Conservation (phyloP, 108 stramenopile species). For the Poteriospumella lacustris region DNA sequence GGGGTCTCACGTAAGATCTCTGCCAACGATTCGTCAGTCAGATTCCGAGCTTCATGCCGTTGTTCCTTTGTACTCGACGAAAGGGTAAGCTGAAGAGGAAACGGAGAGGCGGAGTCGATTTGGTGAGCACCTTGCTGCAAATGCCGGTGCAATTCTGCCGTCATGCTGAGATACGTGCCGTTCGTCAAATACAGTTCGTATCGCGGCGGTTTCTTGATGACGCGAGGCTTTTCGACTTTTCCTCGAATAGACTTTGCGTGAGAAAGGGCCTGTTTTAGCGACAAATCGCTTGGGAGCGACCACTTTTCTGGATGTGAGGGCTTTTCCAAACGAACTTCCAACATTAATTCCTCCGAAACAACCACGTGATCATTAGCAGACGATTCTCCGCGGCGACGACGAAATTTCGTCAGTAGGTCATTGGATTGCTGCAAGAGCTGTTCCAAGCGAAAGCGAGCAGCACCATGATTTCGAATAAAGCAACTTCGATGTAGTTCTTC, state of each 20-base stretch:
- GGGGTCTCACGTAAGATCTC: neutral
- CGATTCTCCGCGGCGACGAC: neutral
- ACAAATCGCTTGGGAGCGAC: neutral
- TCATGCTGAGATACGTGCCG: neutral
- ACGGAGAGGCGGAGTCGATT: neutral
- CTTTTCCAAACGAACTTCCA: conserved; percentile 1
- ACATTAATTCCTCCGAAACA: neutral
- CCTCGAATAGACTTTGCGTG: neutral
- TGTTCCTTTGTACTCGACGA: neutral
- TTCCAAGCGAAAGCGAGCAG: neutral
- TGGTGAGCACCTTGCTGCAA: neutral
- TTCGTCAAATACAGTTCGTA: neutral
- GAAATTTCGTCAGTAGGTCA: neutral
- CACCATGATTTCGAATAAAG: neutral
- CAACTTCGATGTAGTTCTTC: neutral
- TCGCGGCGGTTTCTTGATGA: neutral
- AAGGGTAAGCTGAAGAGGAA: neutral
- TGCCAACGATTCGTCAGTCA: neutral
- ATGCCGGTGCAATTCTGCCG: neutral
- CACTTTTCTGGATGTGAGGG: neutral
- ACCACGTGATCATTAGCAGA: neutral
- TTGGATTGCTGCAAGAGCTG: neutral
- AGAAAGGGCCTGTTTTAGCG: neutral
- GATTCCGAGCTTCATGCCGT: neutral
- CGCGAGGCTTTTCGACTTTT: neutral